Evolutionary conservation across 2,329 filamentous ascomycete genomes (phyloP), one percentile per base, ranked within the genome.

Genomic region (Fusarium solani-melongenae): DNA sequence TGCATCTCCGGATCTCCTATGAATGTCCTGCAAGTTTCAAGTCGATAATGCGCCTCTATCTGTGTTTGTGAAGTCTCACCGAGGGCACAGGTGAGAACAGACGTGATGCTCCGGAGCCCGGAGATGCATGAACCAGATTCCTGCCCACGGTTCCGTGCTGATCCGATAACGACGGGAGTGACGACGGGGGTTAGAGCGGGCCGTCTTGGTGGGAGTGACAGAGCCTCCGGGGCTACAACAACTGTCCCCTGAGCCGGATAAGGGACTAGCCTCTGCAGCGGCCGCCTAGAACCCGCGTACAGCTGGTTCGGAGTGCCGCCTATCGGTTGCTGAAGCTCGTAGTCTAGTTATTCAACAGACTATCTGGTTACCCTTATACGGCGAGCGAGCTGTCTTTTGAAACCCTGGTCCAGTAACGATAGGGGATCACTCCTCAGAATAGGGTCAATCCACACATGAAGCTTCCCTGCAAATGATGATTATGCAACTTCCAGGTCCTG

Each of bases 1-100:
- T 65, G 68, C 68, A 76, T 78, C 76, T 78, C 76, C 75, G 75
- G 73, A 72, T 77, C 64, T 78, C 68, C 71, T 71, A 62, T 57
- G 60, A 38, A 64, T 67, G 70, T 74, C 68, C 55, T 56, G 57
- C 33, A 67, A 62, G 63, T 62, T 55, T 66, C 31, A 61, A 62
- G 65, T 77, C 57, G 71, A 75, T 72, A 71, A 66, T 69, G 64
- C n/a, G 60, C 39, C 62, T 61, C 64, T 67, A 69, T 66, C 64
- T 72, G 60, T 65, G 62, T 44, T 29, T 59, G 27, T 64, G 44
- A 20, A 70, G 67, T 71, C 64, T 77, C 49, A 53, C 41, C 67
- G 66, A 64, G 62, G 69, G 67, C 15, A 49, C 38, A 51, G 20
- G 38, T 56, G 66, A 66, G 62, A 33, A 62, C 44, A 69, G 72